Percentiles rank a stretch among this genome's conserved stretches.
phyloP scores from a whole-genome alignment of 805 yeast species.

The Starmerella kuoi region DNA sequence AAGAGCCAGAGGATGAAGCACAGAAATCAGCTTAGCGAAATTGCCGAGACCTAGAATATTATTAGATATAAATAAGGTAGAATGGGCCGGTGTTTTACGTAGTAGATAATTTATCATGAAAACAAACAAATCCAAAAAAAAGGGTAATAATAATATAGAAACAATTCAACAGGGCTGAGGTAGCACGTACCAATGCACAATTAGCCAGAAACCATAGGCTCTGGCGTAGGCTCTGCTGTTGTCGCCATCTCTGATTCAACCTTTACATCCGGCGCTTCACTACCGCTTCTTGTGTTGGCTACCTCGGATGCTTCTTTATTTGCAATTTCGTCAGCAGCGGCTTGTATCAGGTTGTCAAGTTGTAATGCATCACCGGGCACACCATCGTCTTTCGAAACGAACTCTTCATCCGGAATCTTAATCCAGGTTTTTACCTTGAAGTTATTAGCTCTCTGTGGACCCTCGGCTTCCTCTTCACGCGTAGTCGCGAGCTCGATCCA shows the following conservation, averaged over 20 bases:
- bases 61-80: too few relatives aligned
- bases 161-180: too few relatives aligned
- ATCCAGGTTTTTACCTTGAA: conserved; percentile 22
- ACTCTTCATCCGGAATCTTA: conserved; percentile 16
- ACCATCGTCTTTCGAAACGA: conserved; percentile 27
- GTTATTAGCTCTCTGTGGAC: conserved; percentile 28
- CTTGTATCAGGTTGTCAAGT: conserved; percentile 24
- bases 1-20: too few relatives aligned
- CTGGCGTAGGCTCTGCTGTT: conserved; percentile 3
- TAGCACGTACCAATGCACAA: too few relatives aligned
- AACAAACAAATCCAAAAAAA: too few relatives aligned
- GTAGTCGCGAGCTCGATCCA: conserved; percentile 15
- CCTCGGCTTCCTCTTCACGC: conserved; percentile 22
- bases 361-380: conserved; percentile 37
- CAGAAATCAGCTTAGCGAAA: too few relatives aligned
- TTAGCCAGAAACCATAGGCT: not conserved
- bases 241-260: conserved; percentile 1
- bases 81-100: too few relatives aligned
- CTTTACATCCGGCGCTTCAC: conserved; percentile 11
- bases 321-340: conserved; percentile 11
- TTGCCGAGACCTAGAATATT: too few relatives aligned
- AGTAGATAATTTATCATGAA: too few relatives aligned
- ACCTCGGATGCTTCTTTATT: conserved; percentile 8
- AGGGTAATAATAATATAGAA: too few relatives aligned
- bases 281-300: not conserved